phyloP scores from a whole-genome alignment of 2,329 filamentous ascomycete species.

The Colletotrichum paranaense region DNA sequence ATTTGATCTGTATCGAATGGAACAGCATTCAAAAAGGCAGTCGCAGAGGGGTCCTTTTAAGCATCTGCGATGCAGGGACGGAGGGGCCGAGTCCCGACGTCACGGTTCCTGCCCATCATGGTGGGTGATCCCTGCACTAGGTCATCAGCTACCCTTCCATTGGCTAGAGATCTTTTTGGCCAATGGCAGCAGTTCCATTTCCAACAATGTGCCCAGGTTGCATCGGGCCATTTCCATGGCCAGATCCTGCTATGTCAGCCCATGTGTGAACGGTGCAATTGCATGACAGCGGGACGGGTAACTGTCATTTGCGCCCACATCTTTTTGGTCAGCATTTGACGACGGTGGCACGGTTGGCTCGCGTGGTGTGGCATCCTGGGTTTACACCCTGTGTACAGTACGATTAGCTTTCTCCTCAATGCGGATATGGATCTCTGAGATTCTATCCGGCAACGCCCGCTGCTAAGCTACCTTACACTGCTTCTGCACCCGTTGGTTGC shows the following conservation, averaged over 20 bases:
- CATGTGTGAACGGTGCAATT: conserved; percentile 11
- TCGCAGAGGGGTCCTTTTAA: conserved; percentile 29
- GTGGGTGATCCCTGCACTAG: conserved; percentile 3
- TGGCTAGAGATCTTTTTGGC: conserved; percentile 19
- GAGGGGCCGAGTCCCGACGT: conserved; percentile 32
- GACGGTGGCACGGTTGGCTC: not conserved
- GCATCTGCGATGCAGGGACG: conserved; percentile 26
- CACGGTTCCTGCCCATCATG: conserved; percentile 22
- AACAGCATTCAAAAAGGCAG: not conserved
- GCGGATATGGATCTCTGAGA: no score
- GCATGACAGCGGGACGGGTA: conserved; percentile 19
- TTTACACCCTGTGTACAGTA: not conserved
- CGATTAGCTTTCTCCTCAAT: not conserved
- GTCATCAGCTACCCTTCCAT: conserved; percentile 16
- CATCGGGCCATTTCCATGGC: conserved; percentile 11
- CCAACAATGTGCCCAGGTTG: not conserved
- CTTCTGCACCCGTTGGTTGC: no score
- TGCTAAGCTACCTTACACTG: no score
- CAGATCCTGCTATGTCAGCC: conserved; percentile 20
- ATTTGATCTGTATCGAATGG: not conserved
- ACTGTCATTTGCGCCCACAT: not conserved
- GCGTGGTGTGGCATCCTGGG: not conserved
- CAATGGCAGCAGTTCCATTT: conserved; percentile 3
- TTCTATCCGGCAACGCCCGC: no score
- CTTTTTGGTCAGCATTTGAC: conserved; percentile 1